Evolutionary conservation across 2,329 filamentous ascomycete genomes (phyloP).

Genomic region (Pseudocercospora ulei): DNA sequence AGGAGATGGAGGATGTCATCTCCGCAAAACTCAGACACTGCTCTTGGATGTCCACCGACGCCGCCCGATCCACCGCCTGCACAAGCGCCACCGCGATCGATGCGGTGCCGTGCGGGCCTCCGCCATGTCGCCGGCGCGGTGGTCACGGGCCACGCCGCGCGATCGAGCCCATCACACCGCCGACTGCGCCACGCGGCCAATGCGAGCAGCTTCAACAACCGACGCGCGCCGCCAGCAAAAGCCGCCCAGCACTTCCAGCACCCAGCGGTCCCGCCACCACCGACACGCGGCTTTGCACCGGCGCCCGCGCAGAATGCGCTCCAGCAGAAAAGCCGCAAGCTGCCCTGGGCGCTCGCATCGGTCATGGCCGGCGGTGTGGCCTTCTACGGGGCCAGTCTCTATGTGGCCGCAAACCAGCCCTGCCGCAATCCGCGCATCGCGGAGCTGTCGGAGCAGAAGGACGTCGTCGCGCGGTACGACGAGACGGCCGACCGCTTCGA

Average conservation of each 20-base stretch:
- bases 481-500: conserved; percentile 41
- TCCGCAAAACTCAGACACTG: neutral
- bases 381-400: conserved; percentile 37
- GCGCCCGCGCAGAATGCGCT: conserved; percentile 3
- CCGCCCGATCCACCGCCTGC: neutral
- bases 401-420: conserved; percentile 29
- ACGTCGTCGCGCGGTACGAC: conserved; percentile 42
- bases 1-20: neutral
- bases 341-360: conserved; percentile 4
- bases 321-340: neutral
- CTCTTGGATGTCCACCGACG: neutral
- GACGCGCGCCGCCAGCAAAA: no score
- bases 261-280: neutral
- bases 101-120: conserved; percentile 18
- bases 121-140: conserved; percentile 22
- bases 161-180: neutral
- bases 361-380: conserved; percentile 32
- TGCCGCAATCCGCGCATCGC: conserved; percentile 24
- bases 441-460: conserved; percentile 30
- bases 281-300: neutral
- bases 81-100: conserved; percentile 13
- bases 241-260: no score
- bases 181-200: no score
- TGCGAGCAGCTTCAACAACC: no score
- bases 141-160: conserved; percentile 1